phyloP scores from a whole-genome alignment of 2,329 filamentous ascomycete species.

The Aspergillus fumigatus region DNA sequence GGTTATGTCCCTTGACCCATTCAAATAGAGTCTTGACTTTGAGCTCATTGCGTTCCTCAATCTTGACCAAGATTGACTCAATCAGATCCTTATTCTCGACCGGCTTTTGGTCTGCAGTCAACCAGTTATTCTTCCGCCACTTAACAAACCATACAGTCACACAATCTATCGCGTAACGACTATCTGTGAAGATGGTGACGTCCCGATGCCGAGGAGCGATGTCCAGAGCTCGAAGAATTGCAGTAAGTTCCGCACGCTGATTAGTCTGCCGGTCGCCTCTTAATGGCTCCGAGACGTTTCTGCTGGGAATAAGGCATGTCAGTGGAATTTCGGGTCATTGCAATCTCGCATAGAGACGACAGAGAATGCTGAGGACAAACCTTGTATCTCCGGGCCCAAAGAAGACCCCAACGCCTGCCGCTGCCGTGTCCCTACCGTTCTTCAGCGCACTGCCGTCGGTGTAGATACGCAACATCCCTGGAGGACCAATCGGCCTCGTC shows the following conservation, averaged over 20 bases:
- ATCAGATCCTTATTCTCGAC: constrained; percentile 89
- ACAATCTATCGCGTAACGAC: constrained; percentile 85
- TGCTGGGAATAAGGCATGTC: constrained; percentile 32
- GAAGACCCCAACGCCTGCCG: constrained; percentile 60
- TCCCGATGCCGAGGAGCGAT: constrained; percentile 63
- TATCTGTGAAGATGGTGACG: constrained; percentile 81
- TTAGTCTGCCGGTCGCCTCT: constrained; percentile 77
- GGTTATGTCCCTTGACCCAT: constrained; percentile 86
- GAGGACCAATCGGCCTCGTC: constrained; percentile 37
- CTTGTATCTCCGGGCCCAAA: constrained; percentile 57
- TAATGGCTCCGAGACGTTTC: constrained; percentile 72
- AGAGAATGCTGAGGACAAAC: constrained; percentile 34
- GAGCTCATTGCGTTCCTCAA: constrained; percentile 62
- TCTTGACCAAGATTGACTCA: constrained; percentile 63
- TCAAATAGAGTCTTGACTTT: constrained; percentile 65
- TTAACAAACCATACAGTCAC: constrained; percentile 75
- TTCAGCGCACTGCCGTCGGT: constrained; percentile 60
- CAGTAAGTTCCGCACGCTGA: constrained; percentile 90
- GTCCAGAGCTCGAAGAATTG: constrained; percentile 77
- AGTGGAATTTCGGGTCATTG: constrained; percentile 12
- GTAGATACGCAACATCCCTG: constrained; percentile 55
- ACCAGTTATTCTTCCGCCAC: constrained; percentile 77
- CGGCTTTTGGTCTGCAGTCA: constrained; percentile 61
- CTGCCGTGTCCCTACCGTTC: constrained; percentile 53
- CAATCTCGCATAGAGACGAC: background rate